Evolutionary conservation across 495 filamentous ascomycete genomes (phyloP), one percentile per base, ranked within the genome.

Genomic region (Corynascus novoguineensis): DNA sequence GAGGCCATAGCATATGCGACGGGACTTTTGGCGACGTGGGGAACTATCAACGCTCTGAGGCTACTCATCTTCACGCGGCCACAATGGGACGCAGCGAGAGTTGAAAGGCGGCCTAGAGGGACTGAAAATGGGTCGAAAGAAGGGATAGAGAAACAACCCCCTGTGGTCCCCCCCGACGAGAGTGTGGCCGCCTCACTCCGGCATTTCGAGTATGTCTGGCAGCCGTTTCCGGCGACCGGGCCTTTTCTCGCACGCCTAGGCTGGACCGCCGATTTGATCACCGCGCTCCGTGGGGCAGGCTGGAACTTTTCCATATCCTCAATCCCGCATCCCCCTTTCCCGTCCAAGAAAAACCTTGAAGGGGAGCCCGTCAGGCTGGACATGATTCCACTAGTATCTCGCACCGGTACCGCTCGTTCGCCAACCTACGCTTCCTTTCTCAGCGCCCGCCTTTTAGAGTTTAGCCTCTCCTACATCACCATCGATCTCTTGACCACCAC

Each of bases 221-320:
- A 95, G 63, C 60, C 82, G 2, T 93, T 86, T 63, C 91, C 90
- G 5, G 55, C 71, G 15, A 58, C 68, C 0, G 73, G 70, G 0
- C 68, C 73, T 4, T 77, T 91, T 45, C 55, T 64, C 12, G 78
- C 84, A 57, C 84, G 90, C 2, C 62, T 95, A 15, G 79, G 82
- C 53, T 96, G 90, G 89, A 78, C 79, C 11, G 67, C 81, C 12
- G 87, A 89, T 49, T 68, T 93, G 17, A 71, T 85, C 38, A 77
- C 78, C 57, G 86, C 85, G 58, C 84, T 90, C 63, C 76, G 88
- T 27, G 85, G 88, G 0, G 79, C 24, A 69, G 87, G 88, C 61
- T 96, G 89, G 89, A 89, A 86, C 63, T 88, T 54, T n/a, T 40
- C 64, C 41, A 56, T 62, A 28, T 9, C 53, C 1, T 25, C 63